Percentiles rank a stretch among this genome's conserved stretches.
Evolutionary conservation across 208 protist species (phyloP).

Genomic region (Trypanosoma platydactyli): DNA sequence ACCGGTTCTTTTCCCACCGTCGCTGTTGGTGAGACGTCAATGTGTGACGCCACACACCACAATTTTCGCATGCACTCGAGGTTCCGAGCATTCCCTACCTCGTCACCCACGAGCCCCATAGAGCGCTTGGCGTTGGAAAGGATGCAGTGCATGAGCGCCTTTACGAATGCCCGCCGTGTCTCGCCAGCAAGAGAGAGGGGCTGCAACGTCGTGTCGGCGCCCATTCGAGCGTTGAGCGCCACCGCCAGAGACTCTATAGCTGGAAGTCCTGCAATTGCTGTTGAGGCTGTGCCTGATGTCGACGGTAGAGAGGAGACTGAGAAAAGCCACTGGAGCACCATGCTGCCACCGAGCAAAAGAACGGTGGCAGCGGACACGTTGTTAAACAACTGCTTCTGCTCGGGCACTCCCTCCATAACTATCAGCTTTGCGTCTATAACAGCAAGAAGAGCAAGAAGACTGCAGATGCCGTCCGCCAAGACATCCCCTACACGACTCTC

Average conservation of each 20-base stretch:
- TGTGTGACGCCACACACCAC: constrained; percentile 41
- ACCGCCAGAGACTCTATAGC: constrained; percentile 32
- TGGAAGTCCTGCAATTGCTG: background rate
- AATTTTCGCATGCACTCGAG: constrained; percentile 40
- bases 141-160: constrained; percentile 59
- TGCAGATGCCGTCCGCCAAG: constrained; percentile 44
- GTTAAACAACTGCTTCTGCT: background rate
- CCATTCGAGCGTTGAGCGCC: constrained; percentile 40
- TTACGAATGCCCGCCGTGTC: constrained; percentile 42
- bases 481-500: constrained; percentile 6
- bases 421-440: constrained; percentile 37
- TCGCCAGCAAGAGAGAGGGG: constrained; percentile 31
- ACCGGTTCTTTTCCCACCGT: background rate
- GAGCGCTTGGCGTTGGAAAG: constrained; percentile 43
- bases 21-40: constrained; percentile 38
- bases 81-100: constrained; percentile 27
- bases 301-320: constrained; percentile 12
- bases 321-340: constrained; percentile 59
- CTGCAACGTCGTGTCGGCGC: constrained; percentile 21
- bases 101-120: constrained; percentile 14
- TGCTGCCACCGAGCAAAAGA: constrained; percentile 63
- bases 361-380: constrained; percentile 22
- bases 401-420: constrained; percentile 1
- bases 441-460: constrained; percentile 54
- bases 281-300: background rate